Percentiles rank a stretch among this genome's conserved stretches.
phyloP scores from a whole-genome alignment of 352 stramenopile species.

The Pythium grandisporangium region DNA sequence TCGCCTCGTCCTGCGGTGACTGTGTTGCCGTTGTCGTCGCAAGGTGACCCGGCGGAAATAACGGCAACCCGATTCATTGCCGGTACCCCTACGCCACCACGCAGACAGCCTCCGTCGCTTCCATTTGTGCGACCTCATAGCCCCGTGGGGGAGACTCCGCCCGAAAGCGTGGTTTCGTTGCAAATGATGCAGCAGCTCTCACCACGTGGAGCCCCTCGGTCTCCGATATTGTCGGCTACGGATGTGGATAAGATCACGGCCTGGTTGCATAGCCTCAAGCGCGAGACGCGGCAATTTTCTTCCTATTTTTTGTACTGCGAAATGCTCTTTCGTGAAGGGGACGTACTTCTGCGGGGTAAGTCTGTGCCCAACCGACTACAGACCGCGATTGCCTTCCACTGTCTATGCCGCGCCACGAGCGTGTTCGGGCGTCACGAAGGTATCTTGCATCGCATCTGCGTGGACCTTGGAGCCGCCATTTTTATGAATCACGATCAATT shows the following conservation, averaged over 20 bases:
- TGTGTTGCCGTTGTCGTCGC: not conserved
- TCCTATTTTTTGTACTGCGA: constrained; percentile 73
- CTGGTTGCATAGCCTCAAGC: constrained; percentile 47
- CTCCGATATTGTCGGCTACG: constrained; percentile 22
- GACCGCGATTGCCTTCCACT: constrained; percentile 69
- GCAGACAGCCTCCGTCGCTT: constrained; percentile 4
- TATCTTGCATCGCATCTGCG: constrained; percentile 46
- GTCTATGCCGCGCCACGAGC: constrained; percentile 44
- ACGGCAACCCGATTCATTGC: not conserved
- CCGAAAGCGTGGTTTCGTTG: constrained; percentile 9
- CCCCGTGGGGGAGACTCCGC: constrained; percentile 9
- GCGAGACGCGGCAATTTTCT: constrained; percentile 27
- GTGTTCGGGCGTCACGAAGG: constrained; percentile 55
- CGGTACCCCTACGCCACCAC: not conserved
- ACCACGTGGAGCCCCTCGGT: constrained; percentile 7
- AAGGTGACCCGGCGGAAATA: too few relatives aligned
- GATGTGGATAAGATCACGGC: constrained; percentile 55
- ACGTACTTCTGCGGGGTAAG: constrained; percentile 50
- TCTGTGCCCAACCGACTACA: constrained; percentile 53
- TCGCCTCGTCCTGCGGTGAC: not conserved
- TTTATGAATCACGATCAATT: constrained; percentile 33
- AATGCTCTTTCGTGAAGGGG: constrained; percentile 59
- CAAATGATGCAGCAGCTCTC: constrained; percentile 17
- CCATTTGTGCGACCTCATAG: constrained; percentile 11
- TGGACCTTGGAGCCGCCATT: constrained; percentile 45